These are phyloP conservation scores for Schwanniomyces pseudopolymorphus DNA, from an alignment of 805 yeast species.

Conservation along the genomic window DNA sequence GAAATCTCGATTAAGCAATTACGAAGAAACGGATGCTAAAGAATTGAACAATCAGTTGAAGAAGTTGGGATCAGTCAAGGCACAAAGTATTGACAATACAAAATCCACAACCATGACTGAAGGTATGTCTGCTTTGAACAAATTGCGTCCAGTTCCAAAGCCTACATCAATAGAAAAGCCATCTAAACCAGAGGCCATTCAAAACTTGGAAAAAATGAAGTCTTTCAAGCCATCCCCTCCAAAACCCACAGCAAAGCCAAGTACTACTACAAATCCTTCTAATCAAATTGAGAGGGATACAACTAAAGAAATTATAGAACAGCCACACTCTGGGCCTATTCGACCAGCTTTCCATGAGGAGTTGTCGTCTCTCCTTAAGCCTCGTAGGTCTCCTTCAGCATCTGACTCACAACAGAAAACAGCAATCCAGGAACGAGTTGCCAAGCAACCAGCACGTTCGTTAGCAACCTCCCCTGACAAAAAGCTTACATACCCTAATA, in stretches of 20 bases:
- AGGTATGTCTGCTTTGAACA: conserved; percentile 14
- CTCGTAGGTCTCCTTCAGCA: background rate
- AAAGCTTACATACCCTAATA: conserved; percentile 45
- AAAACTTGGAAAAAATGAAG: conserved; percentile 12
- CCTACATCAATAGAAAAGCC: conserved; percentile 9
- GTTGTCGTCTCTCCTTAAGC: background rate
- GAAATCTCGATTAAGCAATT: conserved; percentile 16
- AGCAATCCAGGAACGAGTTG: background rate
- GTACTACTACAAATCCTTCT: too few species aligned
- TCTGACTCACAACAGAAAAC: background rate
- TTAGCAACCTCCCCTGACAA: conserved; percentile 9
- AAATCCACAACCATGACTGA: conserved; percentile 12
- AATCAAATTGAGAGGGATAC: background rate
- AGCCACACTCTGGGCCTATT: background rate
- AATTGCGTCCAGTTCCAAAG: conserved; percentile 15
- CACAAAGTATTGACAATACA: background rate
- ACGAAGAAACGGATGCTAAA: conserved; percentile 22
- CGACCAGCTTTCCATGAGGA: background rate
- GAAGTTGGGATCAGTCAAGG: conserved; percentile 14
- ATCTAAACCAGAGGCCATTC: conserved; percentile 26
- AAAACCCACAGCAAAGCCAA: background rate
- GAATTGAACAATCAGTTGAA: conserved; percentile 23
- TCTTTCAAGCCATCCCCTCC: background rate
- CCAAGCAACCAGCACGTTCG: background rate
- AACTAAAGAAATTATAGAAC: background rate